Base-by-base conservation (phyloP, 805 yeast species). In the Wickerhamiella hasegawae region DNA sequence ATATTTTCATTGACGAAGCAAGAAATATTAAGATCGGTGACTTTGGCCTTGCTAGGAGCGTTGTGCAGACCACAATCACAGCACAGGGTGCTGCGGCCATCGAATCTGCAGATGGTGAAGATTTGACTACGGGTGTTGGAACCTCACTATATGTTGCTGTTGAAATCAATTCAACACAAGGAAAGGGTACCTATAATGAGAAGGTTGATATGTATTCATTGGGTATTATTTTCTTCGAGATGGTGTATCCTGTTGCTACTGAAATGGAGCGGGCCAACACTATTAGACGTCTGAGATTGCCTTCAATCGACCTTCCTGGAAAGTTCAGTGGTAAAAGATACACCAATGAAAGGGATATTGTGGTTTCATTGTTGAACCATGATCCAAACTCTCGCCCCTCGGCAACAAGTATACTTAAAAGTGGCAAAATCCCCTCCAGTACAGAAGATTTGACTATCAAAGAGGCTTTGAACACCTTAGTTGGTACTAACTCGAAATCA, bases 201-300 rank as follows among this genome's bases (percentile, higher is more conserved):
- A 90, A 90, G 46, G 93, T 90, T 26, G 99, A 90, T 53, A 76
- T 90, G 79, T 90, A 84, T 53, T 84, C 98, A 0, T 58, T 90
- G 28, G 99, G 99, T 3, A 73, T 90, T 24, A 90, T 90, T 1
- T 83, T 90, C 51, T 90, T 90, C 53, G 98, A 90, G 52, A 90
- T 90, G 98, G 69, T 83, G 20, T 83, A 75, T 52, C 65, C 76
- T 1, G 65, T 87, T 47, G 64, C 66, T n/a, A 90, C 99, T 0
- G 85, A 83, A 2, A 90, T 90, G 96, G 99, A 90, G 53, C 66
- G 98, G 35, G 83, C 78, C 9, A 65, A 67, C 32, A 80, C 73
- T 5, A 57, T 90, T n/a, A 68, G 73, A 40, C 62, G 68, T 18
- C 55, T 87, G 36, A 62, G 99, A 37, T 52, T 63, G 1, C 54